Evolutionary conservation across 1,284 basidiomycete species (phyloP).

Genomic region (Malassezia globosa): DNA sequence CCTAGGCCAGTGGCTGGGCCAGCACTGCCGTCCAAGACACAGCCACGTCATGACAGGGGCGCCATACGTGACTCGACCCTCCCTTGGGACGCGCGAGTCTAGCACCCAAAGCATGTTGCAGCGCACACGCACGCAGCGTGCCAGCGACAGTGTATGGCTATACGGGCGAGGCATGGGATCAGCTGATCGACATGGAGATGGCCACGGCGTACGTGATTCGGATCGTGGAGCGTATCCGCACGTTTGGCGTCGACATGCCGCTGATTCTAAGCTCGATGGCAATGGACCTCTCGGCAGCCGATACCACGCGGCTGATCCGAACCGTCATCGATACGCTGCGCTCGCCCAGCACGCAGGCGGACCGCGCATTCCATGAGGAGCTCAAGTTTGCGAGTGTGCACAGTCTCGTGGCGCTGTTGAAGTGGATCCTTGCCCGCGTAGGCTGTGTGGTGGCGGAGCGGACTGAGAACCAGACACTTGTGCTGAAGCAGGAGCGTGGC

Average conservation of each 20-base stretch:
- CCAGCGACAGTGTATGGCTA: conserved; percentile 32
- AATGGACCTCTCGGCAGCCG: conserved; percentile 32
- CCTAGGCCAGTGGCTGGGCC: too few relatives aligned
- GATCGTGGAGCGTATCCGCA: conserved; percentile 30
- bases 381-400: conserved; percentile 38
- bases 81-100: too few relatives aligned
- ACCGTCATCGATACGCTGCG: conserved; percentile 15
- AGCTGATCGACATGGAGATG: conserved; percentile 23
- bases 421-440: conserved; percentile 43
- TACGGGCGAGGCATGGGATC: conserved; percentile 28
- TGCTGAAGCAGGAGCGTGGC: conserved; percentile 41
- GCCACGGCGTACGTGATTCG: conserved; percentile 26
- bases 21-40: too few relatives aligned
- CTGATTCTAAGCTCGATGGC: conserved; percentile 46
- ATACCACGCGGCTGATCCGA: conserved; percentile 28
- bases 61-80: too few relatives aligned
- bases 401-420: conserved; percentile 42
- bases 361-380: conserved; percentile 26
- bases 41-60: too few relatives aligned
- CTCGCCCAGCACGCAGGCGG: conserved; percentile 2
- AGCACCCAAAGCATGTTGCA: too few relatives aligned
- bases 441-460: conserved; percentile 38
- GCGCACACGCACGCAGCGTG: too few relatives aligned
- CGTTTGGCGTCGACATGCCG: conserved; percentile 32
- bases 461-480: conserved; percentile 9